Conservation (phyloP, 805 yeast genomes). For the Tetrapisispora namnaoensis region DNA sequence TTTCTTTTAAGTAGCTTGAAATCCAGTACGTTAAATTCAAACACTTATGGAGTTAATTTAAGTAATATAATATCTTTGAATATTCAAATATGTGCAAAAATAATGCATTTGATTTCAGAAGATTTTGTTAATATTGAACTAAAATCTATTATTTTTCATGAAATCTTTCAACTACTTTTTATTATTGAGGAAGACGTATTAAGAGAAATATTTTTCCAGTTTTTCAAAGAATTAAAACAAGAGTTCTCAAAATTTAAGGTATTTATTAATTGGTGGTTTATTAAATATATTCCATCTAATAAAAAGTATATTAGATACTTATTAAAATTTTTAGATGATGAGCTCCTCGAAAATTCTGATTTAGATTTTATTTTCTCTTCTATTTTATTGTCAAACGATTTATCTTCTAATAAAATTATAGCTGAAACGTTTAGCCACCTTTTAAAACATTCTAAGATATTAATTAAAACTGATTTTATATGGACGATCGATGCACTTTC, state of each 20-base stretch:
- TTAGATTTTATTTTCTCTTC: neutral
- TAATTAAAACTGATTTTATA: slow-evolving; percentile 72
- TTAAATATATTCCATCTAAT: slow-evolving; percentile 46
- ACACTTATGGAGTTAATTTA: neutral
- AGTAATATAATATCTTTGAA: neutral
- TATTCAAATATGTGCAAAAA: neutral
- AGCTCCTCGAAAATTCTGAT: slow-evolving; percentile 64
- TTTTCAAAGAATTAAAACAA: slow-evolving; percentile 75
- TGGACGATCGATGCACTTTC: slow-evolving; percentile 50
- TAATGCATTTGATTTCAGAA: neutral
- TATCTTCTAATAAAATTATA: neutral
- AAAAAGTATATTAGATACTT: slow-evolving; percentile 42
- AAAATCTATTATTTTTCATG: slow-evolving; percentile 49
- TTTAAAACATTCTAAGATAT: slow-evolving; percentile 33
- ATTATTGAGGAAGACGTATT: slow-evolving; percentile 49
- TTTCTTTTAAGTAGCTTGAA: neutral
- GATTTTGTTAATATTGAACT: neutral
- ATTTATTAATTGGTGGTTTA: slow-evolving; percentile 88
- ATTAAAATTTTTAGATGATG: slow-evolving; percentile 68
- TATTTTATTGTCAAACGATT: neutral
- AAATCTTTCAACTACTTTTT: slow-evolving; percentile 72
- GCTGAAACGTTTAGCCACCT: slow-evolving; percentile 14
- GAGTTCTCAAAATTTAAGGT: slow-evolving; percentile 78
- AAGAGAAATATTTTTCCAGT: slow-evolving; percentile 66
- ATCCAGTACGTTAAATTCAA: neutral